Evolutionary conservation across 225 moss, liverwort and hornwort species (phyloP).

Genomic region (Physcomitrellopsis africana): DNA sequence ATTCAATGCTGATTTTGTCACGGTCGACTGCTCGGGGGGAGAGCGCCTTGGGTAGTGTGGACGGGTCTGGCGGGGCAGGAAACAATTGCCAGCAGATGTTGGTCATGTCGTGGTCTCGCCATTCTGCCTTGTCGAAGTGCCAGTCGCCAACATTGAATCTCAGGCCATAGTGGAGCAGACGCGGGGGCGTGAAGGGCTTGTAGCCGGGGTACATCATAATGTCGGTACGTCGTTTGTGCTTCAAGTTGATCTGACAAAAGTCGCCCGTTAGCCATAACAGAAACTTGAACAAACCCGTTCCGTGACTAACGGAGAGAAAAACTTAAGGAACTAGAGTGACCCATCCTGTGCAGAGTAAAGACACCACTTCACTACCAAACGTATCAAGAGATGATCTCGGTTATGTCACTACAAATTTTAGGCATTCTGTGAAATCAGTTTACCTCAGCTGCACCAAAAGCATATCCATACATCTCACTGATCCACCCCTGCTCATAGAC

Average conservation of each 20-base stretch:
- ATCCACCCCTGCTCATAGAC: conserved; percentile 93
- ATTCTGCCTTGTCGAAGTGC: conserved; percentile 89
- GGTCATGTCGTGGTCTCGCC: conserved; percentile 85
- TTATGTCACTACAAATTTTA: background rate
- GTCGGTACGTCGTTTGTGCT: conserved; percentile 65
- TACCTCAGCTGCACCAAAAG: conserved; percentile 97
- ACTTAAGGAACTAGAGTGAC: no score
- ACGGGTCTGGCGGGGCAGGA: conserved; percentile 70
- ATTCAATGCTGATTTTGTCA: conserved; percentile 81
- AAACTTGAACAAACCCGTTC: background rate
- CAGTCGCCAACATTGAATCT: conserved; percentile 70
- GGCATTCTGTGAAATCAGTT: conserved; percentile 11
- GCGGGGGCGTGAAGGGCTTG: conserved; percentile 54
- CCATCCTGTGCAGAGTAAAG: conserved; percentile 1
- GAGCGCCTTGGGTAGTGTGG: conserved; percentile 34
- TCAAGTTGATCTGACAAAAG: conserved; percentile 68
- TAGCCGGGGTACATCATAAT: conserved; percentile 97
- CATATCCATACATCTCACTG: conserved; percentile 99
- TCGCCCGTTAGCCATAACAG: conserved; percentile 1
- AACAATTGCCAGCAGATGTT: conserved; percentile 81
- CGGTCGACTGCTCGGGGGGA: conserved; percentile 38
- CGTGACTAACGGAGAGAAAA: no score
- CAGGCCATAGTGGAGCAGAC: conserved; percentile 87
- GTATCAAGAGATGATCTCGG: background rate
- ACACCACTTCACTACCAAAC: background rate